Evolutionary conservation across 2,329 filamentous ascomycete genomes (phyloP), one percentile per base, ranked within the genome.

Genomic region (Rasamsonia emersonii): DNA sequence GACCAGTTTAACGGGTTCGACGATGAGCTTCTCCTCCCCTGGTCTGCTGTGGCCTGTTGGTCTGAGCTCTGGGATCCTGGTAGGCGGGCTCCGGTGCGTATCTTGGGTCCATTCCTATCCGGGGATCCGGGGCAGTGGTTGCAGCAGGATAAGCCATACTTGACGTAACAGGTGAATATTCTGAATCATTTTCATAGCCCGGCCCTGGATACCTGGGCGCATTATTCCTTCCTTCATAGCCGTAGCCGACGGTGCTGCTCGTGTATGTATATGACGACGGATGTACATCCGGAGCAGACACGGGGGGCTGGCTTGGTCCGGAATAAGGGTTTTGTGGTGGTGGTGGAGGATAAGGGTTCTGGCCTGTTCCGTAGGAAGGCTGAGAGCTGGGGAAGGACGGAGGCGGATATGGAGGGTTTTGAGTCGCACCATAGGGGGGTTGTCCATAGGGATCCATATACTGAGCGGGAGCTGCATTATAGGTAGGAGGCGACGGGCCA

Each of bases 71-170:
- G 42, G 53, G 55, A 41, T 60, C 58, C 40, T 40, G 37, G 36
- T 54, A 56, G 28, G 36, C 29, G 20, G 50, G 51, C 38, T 62
- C 59, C 42, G 58, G 53, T 36, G 58, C 57, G 43, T 61, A 63
- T 55, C 60, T 61, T 35, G 56, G 47, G 35, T 62, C 60, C 51
- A 61, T 58, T 54, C 50, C 52, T 52, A 60, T 57, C 51, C 60
- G 58, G 30, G 56, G 50, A 37, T 62, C 59, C 39, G 59, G 47
- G 46, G 56, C 55, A 43, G 56, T 54, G 30, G 53, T 59, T 32
- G 58, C 38, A 39, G 60, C 18, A 31, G 37, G 56, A 43, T 62
- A 62, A 30, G 50, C 43, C 41, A 59, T 61, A 44, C 56, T 55
- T 34, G 58, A 51, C 25, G 59, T 56, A 35, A 55, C 55, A 25